Base-by-base conservation (phyloP, 306 rosid species). In the Prinsepia uniflora region DNA sequence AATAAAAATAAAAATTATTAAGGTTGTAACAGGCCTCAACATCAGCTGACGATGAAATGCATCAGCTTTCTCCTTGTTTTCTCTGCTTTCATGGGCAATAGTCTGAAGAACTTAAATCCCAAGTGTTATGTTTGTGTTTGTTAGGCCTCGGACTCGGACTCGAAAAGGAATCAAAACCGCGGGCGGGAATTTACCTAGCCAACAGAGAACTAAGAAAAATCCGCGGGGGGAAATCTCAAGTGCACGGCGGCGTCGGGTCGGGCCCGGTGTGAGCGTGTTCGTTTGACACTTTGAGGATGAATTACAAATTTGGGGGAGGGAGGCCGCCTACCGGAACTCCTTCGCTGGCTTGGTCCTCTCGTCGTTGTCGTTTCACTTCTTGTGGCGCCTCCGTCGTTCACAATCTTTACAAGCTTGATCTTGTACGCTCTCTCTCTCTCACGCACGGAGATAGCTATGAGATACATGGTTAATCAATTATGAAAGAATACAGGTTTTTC, bases 351-450 rank as follows among this genome's bases (percentile, higher is more conserved):
- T 63, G 63, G 65, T 76, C 80, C 59, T 62, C 65, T 70, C 49
- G 76, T 76, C 71, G 80, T 76, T 30, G 60, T 76, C 42, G 72
- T 22, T 17, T 76, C 75, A 1, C 80, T 76, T 70, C 80, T 76
- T 49, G 80, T 18, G 80, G 80, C 7, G 80, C 80, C 60, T 70
- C 80, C 41, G 71, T 76, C 8, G 80, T 76, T 66, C 75, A 76
- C 65, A 76, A 63, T 67, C 53, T 76, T 71, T 76, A 53, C 80
- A 76, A 70, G 65, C 80, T 75, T 6, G 52, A 76, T 44, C 80
- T 76, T 10, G 80, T 76, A 62, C 6, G 24, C 7, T 4, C 39
- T 4, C 17, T 53, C 2, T 67, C 20, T 34, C n/a, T 20, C 61
- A 13, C 63, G 6, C 64, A 34, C 44, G 39, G 39, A 56, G 34